Conservation (phyloP, 75 land plant genomes). For the Pinus taeda region DNA sequence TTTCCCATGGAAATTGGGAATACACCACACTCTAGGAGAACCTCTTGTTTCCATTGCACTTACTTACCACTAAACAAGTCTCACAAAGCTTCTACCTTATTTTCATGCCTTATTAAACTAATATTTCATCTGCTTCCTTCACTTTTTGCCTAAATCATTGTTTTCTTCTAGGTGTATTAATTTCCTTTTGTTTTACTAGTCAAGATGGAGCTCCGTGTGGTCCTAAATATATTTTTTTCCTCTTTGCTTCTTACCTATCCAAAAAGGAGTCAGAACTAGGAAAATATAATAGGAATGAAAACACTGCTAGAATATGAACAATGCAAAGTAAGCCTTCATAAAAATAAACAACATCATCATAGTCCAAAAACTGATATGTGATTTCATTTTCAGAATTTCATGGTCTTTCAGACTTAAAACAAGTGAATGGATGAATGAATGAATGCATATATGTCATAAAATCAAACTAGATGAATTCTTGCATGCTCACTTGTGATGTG, state of each 20-base stretch:
- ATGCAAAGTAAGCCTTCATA: not conserved
- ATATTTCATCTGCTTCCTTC: conserved; percentile 75
- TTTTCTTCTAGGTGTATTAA: conserved; percentile 46
- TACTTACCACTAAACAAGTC: conserved; percentile 67
- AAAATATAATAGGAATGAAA: not conserved
- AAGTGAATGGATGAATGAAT: not conserved
- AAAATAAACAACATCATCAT: not conserved
- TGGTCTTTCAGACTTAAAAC: not conserved
- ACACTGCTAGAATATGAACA: not conserved
- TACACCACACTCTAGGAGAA: too few species aligned
- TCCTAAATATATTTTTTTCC: conserved; percentile 78
- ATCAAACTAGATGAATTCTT: not conserved
- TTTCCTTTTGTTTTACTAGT: conserved; percentile 61
- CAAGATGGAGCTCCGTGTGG: conserved; percentile 93
- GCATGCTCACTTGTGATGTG: not conserved
- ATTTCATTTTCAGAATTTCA: too few species aligned
- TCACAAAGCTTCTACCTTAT: conserved; percentile 76
- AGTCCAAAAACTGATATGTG: not conserved
- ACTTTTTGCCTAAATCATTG: conserved; percentile 81
- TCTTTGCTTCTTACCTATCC: conserved; percentile 31
- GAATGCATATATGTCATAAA: too few species aligned
- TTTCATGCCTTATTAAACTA: conserved; percentile 60
- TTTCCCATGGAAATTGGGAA: too few species aligned
- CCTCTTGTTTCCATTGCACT: conserved; percentile 31
- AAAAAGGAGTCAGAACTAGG: not conserved